Base-by-base conservation (phyloP, 2,329 filamentous ascomycete species). In the Coccinonectria pachysandricola region DNA sequence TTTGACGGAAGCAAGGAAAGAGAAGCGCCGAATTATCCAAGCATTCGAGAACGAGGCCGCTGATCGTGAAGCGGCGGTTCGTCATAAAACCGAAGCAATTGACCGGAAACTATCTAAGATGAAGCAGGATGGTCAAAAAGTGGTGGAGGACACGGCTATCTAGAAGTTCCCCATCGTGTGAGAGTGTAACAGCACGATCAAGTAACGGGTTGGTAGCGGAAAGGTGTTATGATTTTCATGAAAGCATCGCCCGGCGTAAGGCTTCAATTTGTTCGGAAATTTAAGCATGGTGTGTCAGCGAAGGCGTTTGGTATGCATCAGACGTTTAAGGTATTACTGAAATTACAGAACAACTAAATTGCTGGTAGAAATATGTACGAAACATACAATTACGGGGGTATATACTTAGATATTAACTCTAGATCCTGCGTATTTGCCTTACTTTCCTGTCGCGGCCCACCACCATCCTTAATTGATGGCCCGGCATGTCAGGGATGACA, bases 391-490 rank as follows among this genome's bases (percentile, higher is more conserved):
- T n/a, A n/a, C n/a, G n/a, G n/a, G n/a, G n/a, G n/a, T n/a, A n/a
- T n/a, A n/a, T n/a, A n/a, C n/a, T n/a, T n/a, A n/a, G n/a, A n/a
- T n/a, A n/a, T n/a, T n/a, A n/a, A n/a, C n/a, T n/a, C n/a, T 45
- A 56, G 23, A 79, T 63, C 19, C 62, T 53, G 32, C 70, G 45
- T 11, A 65, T 65, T 39, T 75, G 54, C 46, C 67, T 64, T 12
- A 80, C 73, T 35, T 58, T 68, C 40, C 77, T 62, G 39, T 77
- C 65, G 37, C 63, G 63, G 21, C 67, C 65, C 3, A 83, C 70
- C 7, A 79, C 57, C 24, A 83, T 51, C 28, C 74, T 59, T 38
- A 83, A 53, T 48, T 82, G 76, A 35, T 62, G 58, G 6, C 64
- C 64, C 14, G 60, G 50, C 43, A 58, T 63, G 11, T 60, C 50